Base-by-base conservation (phyloP, 164 flowering plant species). In the Akebia trifoliata region DNA sequence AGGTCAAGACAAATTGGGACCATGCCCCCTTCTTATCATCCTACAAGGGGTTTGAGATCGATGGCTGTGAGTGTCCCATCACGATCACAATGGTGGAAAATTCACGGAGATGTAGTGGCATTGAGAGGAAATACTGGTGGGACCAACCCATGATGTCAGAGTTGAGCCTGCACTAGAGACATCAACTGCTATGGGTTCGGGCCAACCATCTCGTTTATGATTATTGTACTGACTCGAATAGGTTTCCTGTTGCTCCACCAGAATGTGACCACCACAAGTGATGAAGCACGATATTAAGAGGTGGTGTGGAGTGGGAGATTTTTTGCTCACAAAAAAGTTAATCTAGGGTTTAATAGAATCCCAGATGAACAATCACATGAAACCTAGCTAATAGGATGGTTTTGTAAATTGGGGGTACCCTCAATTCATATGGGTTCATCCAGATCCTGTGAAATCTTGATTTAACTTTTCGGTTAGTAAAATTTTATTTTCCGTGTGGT, bases 1-100 rank as follows among this genome's bases (percentile, higher is more conserved):
- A 78, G 2, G 87, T 93, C 2, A 93, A 93, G 69, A 93, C 97
- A 0, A 85, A 93, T 28, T 93, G 98, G 98, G 61, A 74, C 31
- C 95, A 87, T 35, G 88, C 97, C 0, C 98, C 98, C 0, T 93
- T 93, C 61, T 31, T 90, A 0, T 76, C 96, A 7, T 60, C 88
- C 20, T 93, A 89, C 83, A 78, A 28, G 52, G 92, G 84, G 2
- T 89, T 93, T 35, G 76, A 80, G 9, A 86, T 93, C 53, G 62
- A 90, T 58, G 88, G 71, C 1, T 93, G 98, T 45, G 94, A 84
- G 60, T 72, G 79, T 44, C 76, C 86, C 2, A 63, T 28, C 1
- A 21, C 76, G 0, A 66, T 58, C 0, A 56, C 81, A 0, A 70
- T 68, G 0, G 76, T 59, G 5, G 86, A 83, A n/a, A 74, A 63